phyloP scores from a whole-genome alignment of 2,329 filamentous ascomycete genomes.

The Fusarium illudens region DNA sequence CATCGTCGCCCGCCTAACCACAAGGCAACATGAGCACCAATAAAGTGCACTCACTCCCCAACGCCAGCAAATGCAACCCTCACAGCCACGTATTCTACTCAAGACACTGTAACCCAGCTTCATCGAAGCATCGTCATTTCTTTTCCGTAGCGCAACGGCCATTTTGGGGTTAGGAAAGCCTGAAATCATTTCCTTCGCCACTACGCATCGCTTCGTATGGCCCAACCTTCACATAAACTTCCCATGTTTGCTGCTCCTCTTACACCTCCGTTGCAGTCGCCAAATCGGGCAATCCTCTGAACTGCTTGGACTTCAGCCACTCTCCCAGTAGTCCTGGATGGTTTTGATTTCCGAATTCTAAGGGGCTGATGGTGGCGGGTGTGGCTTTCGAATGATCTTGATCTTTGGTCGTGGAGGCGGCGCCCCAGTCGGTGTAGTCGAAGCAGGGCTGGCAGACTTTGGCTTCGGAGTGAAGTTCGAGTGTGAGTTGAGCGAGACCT shows the following conservation, averaged over 20 bases:
- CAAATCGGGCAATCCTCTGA: background rate
- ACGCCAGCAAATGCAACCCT: conserved; percentile 33
- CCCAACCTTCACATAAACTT: background rate
- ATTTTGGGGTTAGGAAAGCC: background rate
- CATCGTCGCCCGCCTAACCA: background rate
- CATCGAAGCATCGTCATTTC: background rate
- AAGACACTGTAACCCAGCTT: conserved; percentile 8
- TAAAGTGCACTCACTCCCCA: conserved; percentile 3
- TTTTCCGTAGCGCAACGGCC: background rate
- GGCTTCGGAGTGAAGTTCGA: conserved; percentile 32
- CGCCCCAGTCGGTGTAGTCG: conserved; percentile 36
- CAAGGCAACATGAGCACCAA: background rate
- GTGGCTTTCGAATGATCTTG: conserved; percentile 50
- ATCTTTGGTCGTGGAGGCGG: conserved; percentile 46
- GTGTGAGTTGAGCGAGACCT: conserved; percentile 39
- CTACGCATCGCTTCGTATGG: background rate
- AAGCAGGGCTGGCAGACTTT: conserved; percentile 38
- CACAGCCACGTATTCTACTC: conserved; percentile 12
- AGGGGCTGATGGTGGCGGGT: conserved; percentile 38
- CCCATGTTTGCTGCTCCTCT: background rate
- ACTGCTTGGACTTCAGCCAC: background rate
- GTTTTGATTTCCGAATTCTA: conserved; percentile 17
- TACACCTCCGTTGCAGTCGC: background rate
- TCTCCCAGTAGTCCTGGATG: background rate
- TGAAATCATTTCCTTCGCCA: background rate